Evolutionary conservation across 2,329 filamentous ascomycete species (phyloP).

Genomic region (Ceratocystiopsis minuta): DNA sequence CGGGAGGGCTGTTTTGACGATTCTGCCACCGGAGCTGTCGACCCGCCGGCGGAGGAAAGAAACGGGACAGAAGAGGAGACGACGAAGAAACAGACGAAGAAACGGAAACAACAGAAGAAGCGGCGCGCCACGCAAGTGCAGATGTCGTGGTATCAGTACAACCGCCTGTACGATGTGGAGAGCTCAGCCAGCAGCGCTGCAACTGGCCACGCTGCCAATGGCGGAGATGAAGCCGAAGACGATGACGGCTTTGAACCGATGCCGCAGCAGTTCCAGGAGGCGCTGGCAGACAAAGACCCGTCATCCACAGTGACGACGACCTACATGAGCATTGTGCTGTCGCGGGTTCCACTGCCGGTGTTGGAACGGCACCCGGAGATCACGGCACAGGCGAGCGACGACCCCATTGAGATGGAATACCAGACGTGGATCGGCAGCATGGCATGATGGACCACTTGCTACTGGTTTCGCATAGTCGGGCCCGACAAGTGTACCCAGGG

Average conservation of each 20-base stretch:
- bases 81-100: constrained; percentile 11
- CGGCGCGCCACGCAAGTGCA: background rate
- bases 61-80: constrained; percentile 9
- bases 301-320: constrained; percentile 22
- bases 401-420: constrained; percentile 12
- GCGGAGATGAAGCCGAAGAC: constrained; percentile 13
- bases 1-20: constrained; percentile 15
- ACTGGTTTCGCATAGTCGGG: too few relatives aligned
- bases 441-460: background rate
- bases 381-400: constrained; percentile 27
- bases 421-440: constrained; percentile 9
- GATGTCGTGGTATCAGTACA: constrained; percentile 36
- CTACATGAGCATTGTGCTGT: constrained; percentile 43
- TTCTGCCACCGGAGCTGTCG: background rate
- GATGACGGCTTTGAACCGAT: constrained; percentile 37
- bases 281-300: constrained; percentile 15
- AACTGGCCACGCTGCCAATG: background rate
- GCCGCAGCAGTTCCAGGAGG: constrained; percentile 36
- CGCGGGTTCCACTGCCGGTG: constrained; percentile 32
- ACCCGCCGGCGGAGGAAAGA: too few relatives aligned
- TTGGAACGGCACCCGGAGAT: constrained; percentile 30
- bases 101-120: background rate
- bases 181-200: constrained; percentile 11
- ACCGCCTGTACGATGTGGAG: constrained; percentile 32
- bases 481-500: too few relatives aligned